Evolutionary conservation across 129 eudicot species (phyloP).

Genomic region (Glebionis coronaria): DNA sequence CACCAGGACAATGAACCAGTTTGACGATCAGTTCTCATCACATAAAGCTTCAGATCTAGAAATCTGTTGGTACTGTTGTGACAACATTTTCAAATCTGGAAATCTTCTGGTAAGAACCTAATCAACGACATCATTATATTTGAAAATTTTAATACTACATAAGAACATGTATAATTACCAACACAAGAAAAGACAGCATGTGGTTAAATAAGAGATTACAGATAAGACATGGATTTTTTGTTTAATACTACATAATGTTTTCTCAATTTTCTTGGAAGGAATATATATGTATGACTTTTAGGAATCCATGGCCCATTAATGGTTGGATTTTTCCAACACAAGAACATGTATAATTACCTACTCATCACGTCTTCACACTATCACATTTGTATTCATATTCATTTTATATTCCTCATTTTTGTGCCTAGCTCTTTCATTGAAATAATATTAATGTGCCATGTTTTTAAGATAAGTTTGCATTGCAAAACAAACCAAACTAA

Average conservation of each 20-base stretch:
- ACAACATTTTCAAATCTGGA: too few species aligned
- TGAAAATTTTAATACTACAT: neutral
- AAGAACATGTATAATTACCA: too few species aligned
- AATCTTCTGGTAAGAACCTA: too few species aligned
- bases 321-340: conserved; percentile 18
- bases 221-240: conserved; percentile 8
- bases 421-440: neutral
- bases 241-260: neutral
- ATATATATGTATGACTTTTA: conserved; percentile 24
- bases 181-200: too few species aligned
- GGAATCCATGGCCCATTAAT: conserved; percentile 23
- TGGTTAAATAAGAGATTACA: neutral
- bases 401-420: neutral
- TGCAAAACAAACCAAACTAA: too few species aligned
- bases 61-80: too few species aligned
- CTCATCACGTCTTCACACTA: conserved; percentile 12
- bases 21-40: too few species aligned
- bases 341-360: conserved; percentile 19
- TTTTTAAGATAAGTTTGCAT: neutral
- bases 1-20: too few species aligned
- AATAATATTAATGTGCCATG: neutral
- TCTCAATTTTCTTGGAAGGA: conserved; percentile 2
- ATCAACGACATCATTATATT: neutral
- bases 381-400: neutral
- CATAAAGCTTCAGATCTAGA: too few species aligned